phyloP scores from a whole-genome alignment of 805 yeast species.

The Pichia nakasei region DNA sequence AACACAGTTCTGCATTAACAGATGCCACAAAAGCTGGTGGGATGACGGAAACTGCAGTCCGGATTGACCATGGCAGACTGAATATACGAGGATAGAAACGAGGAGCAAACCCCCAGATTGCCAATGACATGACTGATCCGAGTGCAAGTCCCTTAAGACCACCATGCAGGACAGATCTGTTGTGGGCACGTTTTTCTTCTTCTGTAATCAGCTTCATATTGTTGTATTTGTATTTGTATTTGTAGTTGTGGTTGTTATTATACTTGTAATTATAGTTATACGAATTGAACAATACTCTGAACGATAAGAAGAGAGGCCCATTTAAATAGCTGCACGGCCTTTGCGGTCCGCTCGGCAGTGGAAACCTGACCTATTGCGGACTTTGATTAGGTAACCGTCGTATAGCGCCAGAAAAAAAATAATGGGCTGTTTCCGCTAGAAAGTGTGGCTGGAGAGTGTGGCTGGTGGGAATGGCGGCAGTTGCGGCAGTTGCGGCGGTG shows the following conservation, averaged over 20 bases:
- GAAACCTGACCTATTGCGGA: background rate
- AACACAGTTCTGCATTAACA: conserved; percentile 63
- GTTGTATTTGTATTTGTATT: no score
- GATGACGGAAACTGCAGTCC: conserved; percentile 56
- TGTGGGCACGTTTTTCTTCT: conserved; percentile 16
- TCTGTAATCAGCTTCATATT: conserved; percentile 15
- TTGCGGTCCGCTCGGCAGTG: no score
- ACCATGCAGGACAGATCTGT: conserved; percentile 7
- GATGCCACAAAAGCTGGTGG: conserved; percentile 60
- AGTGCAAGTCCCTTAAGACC: conserved; percentile 17
- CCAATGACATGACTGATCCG: conserved; percentile 51
- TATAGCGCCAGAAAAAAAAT: no score
- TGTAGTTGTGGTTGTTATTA: no score
- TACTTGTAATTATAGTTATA: no score
- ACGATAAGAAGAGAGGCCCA: no score
- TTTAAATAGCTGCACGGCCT: no score
- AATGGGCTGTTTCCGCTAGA: no score
- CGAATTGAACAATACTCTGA: no score
- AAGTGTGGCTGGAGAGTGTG: no score
- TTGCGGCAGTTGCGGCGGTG: no score
- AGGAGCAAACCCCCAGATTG: conserved; percentile 44
- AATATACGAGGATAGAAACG: conserved; percentile 35
- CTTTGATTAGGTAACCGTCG: background rate
- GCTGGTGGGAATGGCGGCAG: no score
- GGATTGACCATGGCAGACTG: conserved; percentile 44